phyloP scores from a whole-genome alignment of 176 grass and related monocot species.

The Urochloa ruziziensis region DNA sequence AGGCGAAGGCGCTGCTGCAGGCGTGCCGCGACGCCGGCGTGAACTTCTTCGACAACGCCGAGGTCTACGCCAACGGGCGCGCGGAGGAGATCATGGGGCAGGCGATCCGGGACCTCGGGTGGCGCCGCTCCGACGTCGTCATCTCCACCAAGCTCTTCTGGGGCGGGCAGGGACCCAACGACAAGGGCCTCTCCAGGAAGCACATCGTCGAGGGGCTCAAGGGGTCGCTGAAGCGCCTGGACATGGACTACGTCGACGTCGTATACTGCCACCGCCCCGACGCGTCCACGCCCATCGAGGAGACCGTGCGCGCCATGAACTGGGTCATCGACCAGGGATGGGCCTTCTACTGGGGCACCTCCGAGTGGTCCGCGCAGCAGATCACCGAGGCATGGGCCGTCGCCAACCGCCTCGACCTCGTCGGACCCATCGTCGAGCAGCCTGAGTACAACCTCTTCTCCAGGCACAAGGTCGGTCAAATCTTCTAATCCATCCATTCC shows the following conservation, averaged over 20 bases:
- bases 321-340: slow-evolving; percentile 85
- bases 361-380: slow-evolving; percentile 93
- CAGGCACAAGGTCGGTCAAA: slow-evolving; percentile 65
- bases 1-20: slow-evolving; percentile 84
- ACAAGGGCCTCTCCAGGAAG: slow-evolving; percentile 97
- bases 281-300: slow-evolving; percentile 75
- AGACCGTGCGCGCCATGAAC: slow-evolving; percentile 94
- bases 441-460: slow-evolving; percentile 98
- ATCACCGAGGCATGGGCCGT: slow-evolving; percentile 84
- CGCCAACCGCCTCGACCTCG: slow-evolving; percentile 78
- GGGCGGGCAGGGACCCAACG: slow-evolving; percentile 90
- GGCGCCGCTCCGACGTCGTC: slow-evolving; percentile 92
- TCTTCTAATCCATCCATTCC: background rate
- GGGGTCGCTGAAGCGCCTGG: slow-evolving; percentile 66
- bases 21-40: slow-evolving; percentile 86
- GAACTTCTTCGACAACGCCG: slow-evolving; percentile 99
- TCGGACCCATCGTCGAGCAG: slow-evolving; percentile 94
- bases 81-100: slow-evolving; percentile 99
- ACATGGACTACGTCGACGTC: slow-evolving; percentile 93
- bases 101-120: slow-evolving; percentile 90
- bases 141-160: slow-evolving; percentile 99
- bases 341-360: slow-evolving; percentile 98
- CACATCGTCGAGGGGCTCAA: slow-evolving; percentile 86
- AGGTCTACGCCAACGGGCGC: slow-evolving; percentile 89
- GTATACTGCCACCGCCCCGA: slow-evolving; percentile 90